Evolutionary conservation across 345 rosid genomes (phyloP).

Genomic region (Cardamine chenopodiifolia): DNA sequence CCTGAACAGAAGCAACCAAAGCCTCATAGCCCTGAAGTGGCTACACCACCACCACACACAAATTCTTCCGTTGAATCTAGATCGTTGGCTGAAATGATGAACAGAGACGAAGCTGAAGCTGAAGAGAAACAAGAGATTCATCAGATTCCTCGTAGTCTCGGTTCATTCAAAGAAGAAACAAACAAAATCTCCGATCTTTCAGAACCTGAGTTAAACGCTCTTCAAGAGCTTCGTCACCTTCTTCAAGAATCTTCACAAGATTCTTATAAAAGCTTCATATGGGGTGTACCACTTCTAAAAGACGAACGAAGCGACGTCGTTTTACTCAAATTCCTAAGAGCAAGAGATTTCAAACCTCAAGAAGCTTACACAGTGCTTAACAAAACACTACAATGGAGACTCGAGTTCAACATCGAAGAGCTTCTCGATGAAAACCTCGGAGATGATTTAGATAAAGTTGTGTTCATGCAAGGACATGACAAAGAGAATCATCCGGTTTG

Average conservation of each 20-base stretch:
- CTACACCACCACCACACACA: conserved; percentile 7
- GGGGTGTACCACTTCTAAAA: conserved; percentile 78
- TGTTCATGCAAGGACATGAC: conserved; percentile 47
- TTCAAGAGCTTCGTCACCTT: conserved; percentile 50
- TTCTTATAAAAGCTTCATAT: conserved; percentile 49
- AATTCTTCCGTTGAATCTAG: conserved; percentile 34
- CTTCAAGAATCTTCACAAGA: conserved; percentile 53
- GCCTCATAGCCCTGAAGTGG: neutral
- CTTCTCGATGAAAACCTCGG: conserved; percentile 42
- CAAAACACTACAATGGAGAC: conserved; percentile 78
- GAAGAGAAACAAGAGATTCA: conserved; percentile 41
- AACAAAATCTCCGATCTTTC: conserved; percentile 61
- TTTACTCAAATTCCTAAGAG: conserved; percentile 73
- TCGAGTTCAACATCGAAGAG: conserved; percentile 57
- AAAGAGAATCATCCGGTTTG: conserved; percentile 43
- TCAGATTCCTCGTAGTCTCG: conserved; percentile 45
- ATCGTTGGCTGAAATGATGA: conserved; percentile 51
- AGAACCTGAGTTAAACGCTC: conserved; percentile 49
- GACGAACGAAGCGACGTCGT: conserved; percentile 78
- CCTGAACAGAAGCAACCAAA: too few relatives aligned
- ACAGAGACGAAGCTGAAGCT: conserved; percentile 50
- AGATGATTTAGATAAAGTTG: conserved; percentile 41
- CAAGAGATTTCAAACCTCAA: conserved; percentile 75
- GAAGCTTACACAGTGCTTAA: conserved; percentile 78
- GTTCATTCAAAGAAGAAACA: conserved; percentile 73